Evolutionary conservation across 345 rosid genomes (phyloP).

Genomic region (Populus ilicifolia): DNA sequence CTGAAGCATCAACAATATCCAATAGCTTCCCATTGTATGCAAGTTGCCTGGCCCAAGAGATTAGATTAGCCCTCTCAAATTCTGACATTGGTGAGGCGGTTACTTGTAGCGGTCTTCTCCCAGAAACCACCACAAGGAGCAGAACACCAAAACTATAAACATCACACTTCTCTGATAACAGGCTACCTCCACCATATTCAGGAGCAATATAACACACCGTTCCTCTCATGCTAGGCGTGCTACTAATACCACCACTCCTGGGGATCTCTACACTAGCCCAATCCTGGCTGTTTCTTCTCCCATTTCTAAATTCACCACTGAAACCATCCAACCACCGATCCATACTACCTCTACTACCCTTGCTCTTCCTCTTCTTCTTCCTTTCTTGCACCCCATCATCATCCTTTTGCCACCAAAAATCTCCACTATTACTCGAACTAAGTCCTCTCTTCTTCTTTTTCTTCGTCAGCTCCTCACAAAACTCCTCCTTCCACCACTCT

Average conservation of each 20-base stretch:
- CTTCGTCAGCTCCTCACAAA: slow-evolving; percentile 63
- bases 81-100: slow-evolving; percentile 74
- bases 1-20: slow-evolving; percentile 59
- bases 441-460: slow-evolving; percentile 51
- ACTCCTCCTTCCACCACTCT: slow-evolving; percentile 90
- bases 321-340: slow-evolving; percentile 51
- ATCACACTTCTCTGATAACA: slow-evolving; percentile 65
- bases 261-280: slow-evolving; percentile 61
- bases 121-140: slow-evolving; percentile 61
- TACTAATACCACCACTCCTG: slow-evolving; percentile 71
- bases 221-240: slow-evolving; percentile 87
- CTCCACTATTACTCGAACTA: slow-evolving; percentile 41
- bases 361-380: slow-evolving; percentile 47
- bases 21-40: slow-evolving; percentile 61
- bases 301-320: slow-evolving; percentile 51
- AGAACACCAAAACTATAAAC: slow-evolving; percentile 75
- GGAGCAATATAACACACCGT: slow-evolving; percentile 82
- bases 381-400: slow-evolving; percentile 37
- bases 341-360: slow-evolving; percentile 47
- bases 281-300: slow-evolving; percentile 53
- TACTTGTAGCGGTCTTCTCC: slow-evolving; percentile 71
- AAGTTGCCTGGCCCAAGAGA: slow-evolving; percentile 75
- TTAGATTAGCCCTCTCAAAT: slow-evolving; percentile 76
- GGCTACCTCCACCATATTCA: slow-evolving; percentile 70
- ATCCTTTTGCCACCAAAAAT: slow-evolving; percentile 65